phyloP scores from a whole-genome alignment of 257 asterid genomes.

The Oldenlandia corymbosa region DNA sequence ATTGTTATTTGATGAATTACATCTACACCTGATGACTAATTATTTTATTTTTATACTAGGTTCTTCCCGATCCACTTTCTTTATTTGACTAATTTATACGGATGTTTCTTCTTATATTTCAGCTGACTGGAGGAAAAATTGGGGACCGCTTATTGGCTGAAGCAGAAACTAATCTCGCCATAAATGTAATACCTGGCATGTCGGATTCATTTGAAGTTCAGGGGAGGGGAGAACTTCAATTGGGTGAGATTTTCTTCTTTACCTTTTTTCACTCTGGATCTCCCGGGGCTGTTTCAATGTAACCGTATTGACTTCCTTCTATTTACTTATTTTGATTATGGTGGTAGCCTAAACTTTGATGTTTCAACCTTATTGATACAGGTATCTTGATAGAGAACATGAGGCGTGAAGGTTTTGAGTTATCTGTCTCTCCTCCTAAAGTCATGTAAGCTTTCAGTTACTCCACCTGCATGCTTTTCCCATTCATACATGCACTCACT shows the following conservation, averaged over 20 bases:
- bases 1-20: not conserved
- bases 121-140: constrained; percentile 97
- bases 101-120: constrained; percentile 4
- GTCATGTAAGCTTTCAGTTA: constrained; percentile 75
- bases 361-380: constrained; percentile 21
- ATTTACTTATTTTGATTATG: not conserved
- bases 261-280: not conserved
- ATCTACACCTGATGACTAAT: not conserved
- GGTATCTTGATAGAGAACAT: constrained; percentile 97
- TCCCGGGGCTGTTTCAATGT: not conserved
- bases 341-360: constrained; percentile 6
- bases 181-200: constrained; percentile 79
- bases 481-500: not conserved
- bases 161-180: constrained; percentile 94
- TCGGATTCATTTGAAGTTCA: constrained; percentile 98
- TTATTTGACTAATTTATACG: not conserved
- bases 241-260: constrained; percentile 48
- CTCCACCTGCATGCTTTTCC: not conserved
- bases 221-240: constrained; percentile 99
- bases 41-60: not conserved
- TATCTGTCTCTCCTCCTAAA: constrained; percentile 96
- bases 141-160: constrained; percentile 91
- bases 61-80: not conserved
- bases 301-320: not conserved
- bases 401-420: constrained; percentile 98